phyloP scores from a whole-genome alignment of 2,329 filamentous ascomycete genomes.

The Gnomoniopsis smithogilvyi region DNA sequence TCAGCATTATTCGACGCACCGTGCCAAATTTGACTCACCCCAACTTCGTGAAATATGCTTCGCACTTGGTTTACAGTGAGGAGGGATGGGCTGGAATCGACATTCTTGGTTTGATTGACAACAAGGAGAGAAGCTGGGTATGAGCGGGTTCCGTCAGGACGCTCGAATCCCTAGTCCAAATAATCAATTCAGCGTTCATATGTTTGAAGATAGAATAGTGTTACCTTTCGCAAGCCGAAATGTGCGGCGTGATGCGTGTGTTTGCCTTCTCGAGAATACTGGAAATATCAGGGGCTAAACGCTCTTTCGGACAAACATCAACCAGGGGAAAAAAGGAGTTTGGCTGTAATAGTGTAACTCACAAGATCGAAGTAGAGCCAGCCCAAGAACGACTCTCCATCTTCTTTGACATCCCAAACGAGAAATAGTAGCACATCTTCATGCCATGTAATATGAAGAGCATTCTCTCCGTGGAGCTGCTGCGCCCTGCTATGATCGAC shows the following conservation, averaged over 20 bases:
- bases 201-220: background rate
- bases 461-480: background rate
- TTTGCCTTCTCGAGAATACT: conserved; percentile 13
- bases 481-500: background rate
- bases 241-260: conserved; percentile 11
- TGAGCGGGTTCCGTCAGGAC: conserved; percentile 5
- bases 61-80: conserved; percentile 12
- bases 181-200: background rate
- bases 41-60: conserved; percentile 17
- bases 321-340: too few species aligned
- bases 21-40: background rate
- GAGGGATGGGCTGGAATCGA: conserved; percentile 2
- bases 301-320: too few species aligned
- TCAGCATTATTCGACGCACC: background rate
- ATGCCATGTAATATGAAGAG: conserved; percentile 3
- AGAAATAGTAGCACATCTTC: conserved; percentile 13
- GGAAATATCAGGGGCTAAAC: too few species aligned
- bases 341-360: too few species aligned
- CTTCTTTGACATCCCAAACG: background rate
- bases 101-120: conserved; percentile 13
- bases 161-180: background rate
- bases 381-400: conserved; percentile 5
- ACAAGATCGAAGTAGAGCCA: conserved; percentile 16
- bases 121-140: conserved; percentile 10
- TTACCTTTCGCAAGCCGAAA: conserved; percentile 9